These are phyloP conservation scores for Candida arabinofermentans DNA, from an alignment of 805 yeast genomes.

Conservation along the genomic window DNA sequence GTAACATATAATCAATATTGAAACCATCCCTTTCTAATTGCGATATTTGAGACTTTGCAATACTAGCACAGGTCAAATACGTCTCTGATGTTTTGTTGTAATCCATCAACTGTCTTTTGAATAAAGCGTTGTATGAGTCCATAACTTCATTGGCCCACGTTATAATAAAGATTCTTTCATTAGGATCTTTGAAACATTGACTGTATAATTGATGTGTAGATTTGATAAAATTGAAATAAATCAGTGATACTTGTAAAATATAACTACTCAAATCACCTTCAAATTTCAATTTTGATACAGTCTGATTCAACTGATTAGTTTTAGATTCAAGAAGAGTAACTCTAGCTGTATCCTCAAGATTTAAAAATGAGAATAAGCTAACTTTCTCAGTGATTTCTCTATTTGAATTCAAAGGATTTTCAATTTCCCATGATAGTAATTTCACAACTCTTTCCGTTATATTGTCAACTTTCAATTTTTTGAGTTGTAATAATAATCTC, in stretches of 20 bases:
- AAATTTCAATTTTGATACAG: conserved; percentile 47
- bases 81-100: conserved; percentile 49
- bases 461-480: conserved; percentile 23
- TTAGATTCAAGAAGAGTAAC: conserved; percentile 46
- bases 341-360: conserved; percentile 45
- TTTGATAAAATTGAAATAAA: conserved; percentile 56
- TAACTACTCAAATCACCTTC: conserved; percentile 53
- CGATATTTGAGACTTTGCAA: conserved; percentile 54
- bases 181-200: conserved; percentile 38
- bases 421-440: conserved; percentile 20
- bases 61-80: conserved; percentile 51
- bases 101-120: conserved; percentile 66
- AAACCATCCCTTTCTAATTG: conserved; percentile 64
- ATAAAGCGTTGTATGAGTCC: conserved; percentile 50
- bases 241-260: conserved; percentile 57
- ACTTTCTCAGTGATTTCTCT: conserved; percentile 18
- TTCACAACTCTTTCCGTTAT: conserved; percentile 18
- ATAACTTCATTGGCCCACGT: conserved; percentile 73
- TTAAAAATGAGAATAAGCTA: conserved; percentile 34
- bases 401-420: conserved; percentile 15
- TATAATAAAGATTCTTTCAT: conserved; percentile 40
- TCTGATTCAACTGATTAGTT: conserved; percentile 40
- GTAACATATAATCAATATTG: conserved; percentile 66
- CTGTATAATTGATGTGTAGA: conserved; percentile 54
- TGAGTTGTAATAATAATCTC: conserved; percentile 10